Base-by-base conservation (phyloP, 1,139 yeast genomes). In the Zygoascus meyerae region DNA sequence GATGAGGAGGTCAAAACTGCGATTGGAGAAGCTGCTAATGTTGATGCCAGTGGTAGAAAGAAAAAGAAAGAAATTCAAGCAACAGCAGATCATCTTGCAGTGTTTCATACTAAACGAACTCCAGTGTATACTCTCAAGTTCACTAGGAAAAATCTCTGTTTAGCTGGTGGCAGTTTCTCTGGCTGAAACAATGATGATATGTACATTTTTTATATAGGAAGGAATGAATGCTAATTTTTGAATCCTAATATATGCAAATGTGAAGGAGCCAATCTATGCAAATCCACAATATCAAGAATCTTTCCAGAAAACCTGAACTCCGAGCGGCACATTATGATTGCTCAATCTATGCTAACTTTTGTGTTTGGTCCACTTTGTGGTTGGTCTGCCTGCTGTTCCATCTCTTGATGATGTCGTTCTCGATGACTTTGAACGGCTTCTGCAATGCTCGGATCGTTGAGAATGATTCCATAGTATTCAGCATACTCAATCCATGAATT, bases 101-200 rank as follows among this genome's bases (percentile, higher is more conserved):
- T 94, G 12, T 92, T 84, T 64, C 86, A 86, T 66, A 90, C 99
- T 1, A 92, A 89, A 67, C 83, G 83, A 67, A 87, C 97, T 0
- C 96, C 97, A 1, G 94, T 92, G 18, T 92, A 84, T 68, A 87
- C 86, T 59, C 95, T 94, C 30, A 89, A 84, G 59, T 92, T 90
- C 64, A 90, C 97, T 1, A 75, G 95, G 61, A 74, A 96, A 52
- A 94, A 94, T 65, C 69, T 94, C 55, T 90, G 95, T 59, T 73
- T 92, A 33, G 96, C 97, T 1, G 97, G 90, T 11, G 97, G 98
- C 42, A 94, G 94, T 3, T 86, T 83, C 56, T 63, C 65, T 54
- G 75, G 73, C 33, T 75, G 53, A 80, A 11, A 81, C 81, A 32
- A 75, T 21, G 26, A 21, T 21, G 26, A 21, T 21, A 21, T 21